Evolutionary conservation across 306 rosid genomes (phyloP), one percentile per base, ranked within the genome.

Genomic region (Cotoneaster glaucophyllus): DNA sequence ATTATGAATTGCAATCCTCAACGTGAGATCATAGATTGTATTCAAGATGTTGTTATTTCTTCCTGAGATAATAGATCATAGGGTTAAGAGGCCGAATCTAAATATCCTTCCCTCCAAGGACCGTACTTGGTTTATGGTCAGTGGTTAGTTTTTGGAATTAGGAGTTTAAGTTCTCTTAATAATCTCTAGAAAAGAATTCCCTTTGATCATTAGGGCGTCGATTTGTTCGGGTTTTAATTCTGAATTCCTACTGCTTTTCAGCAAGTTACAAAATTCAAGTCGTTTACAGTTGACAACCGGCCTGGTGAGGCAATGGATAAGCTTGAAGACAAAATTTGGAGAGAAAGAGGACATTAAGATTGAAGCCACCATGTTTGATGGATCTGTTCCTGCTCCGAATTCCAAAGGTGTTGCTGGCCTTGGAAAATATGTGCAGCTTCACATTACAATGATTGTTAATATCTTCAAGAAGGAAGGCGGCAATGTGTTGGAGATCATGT

Each of bases 281-380:
- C 93, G 32, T 95, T 88, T 79, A 58, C 77, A 45, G 74, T 95
- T 78, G 87, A 92, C 77, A 87, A 84, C 11, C 88, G 87, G 57
- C 85, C 91, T 18, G 95, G 96, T 17, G 93, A 95, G 79, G 79
- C 87, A 88, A 69, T 95, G 97, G 96, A 84, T 95, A 82, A 80
- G 82, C 50, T 74, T 95, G 87, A 81, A 77, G 70, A 85, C 90
- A 76, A 83, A 85, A 78, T 84, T 74, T 71, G 89, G 80, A 11
- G 84, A 75, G 8, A 70, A 78, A 11, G 98, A 95, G 85, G 83
- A 87, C 44, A 84, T 95, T 26, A 87, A 85, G 84, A 79, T 92
- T 53, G 98, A 95, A 86, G 97, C 58, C 75, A 89, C 96, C 80
- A 84, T 89, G 94, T 87, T 90, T 34, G 93, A 88, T 80, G 95